These are phyloP conservation scores for Phoma sp. DNA, from an alignment of 2,329 filamentous ascomycete genomes.

Conservation along the genomic window DNA sequence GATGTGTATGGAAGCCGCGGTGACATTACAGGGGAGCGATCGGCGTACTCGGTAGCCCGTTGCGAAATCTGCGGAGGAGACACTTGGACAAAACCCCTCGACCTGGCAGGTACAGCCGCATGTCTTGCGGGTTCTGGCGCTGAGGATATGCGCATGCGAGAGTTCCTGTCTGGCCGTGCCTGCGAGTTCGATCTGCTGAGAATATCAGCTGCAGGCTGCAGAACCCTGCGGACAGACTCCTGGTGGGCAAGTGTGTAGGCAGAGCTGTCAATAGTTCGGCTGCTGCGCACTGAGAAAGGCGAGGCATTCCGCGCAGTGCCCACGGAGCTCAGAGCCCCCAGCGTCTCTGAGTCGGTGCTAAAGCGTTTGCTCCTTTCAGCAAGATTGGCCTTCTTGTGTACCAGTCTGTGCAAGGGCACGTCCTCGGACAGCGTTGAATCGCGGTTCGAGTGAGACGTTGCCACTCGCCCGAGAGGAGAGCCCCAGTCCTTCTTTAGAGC, in stretches of 20 bases:
- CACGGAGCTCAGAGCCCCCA: conserved; percentile 16
- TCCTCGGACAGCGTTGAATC: conserved; percentile 53
- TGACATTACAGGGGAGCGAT: neutral
- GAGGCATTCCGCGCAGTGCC: conserved; percentile 33
- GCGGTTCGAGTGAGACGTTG: conserved; percentile 52
- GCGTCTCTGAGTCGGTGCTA: conserved; percentile 38
- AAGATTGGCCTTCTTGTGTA: conserved; percentile 59
- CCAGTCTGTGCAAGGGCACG: conserved; percentile 55
- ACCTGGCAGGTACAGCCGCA: conserved; percentile 7
- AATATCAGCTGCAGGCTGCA: conserved; percentile 45
- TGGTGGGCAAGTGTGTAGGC: conserved; percentile 41
- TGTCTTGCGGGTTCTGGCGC: conserved; percentile 36
- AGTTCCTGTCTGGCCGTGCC: conserved; percentile 20
- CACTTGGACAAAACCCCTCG: conserved; percentile 29
- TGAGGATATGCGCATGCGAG: conserved; percentile 43
- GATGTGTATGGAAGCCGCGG: conserved; percentile 11
- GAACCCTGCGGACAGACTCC: conserved; percentile 37
- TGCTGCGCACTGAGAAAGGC: conserved; percentile 38
- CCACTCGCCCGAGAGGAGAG: conserved; percentile 48
- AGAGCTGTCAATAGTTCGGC: conserved; percentile 35
- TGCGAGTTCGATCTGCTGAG: conserved; percentile 39
- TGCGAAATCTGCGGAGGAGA: conserved; percentile 33
- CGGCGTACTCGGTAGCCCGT: neutral
- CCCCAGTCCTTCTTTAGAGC: conserved; percentile 55
- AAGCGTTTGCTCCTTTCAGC: conserved; percentile 50